A percentile compares a stretch with the other conserved stretches of the same genome.
Conservation (phyloP, 73 alveolate genomes). For the Blepharisma stoltei region DNA sequence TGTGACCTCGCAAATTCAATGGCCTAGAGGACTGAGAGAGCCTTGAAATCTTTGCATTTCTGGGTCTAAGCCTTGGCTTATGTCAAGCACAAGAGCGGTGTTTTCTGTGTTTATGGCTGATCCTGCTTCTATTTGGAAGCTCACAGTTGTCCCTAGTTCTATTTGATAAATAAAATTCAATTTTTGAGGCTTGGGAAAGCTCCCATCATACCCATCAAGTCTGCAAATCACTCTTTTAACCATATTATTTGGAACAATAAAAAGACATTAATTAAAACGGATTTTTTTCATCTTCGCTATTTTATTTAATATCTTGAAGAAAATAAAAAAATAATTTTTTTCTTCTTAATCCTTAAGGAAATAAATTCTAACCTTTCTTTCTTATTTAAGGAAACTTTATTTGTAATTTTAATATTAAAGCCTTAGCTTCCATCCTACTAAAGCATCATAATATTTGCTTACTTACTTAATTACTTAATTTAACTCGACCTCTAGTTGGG, state of each 20-base stretch:
- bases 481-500: too few species aligned
- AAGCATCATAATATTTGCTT: too few species aligned
- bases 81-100: not conserved
- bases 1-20: not conserved
- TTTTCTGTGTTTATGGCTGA: not conserved
- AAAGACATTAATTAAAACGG: too few species aligned
- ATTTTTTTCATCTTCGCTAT: too few species aligned
- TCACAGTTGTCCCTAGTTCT: not conserved
- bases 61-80: not conserved
- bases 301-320: too few species aligned
- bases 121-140: conserved; percentile 3
- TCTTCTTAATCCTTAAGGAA: too few species aligned
- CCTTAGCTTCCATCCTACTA: too few species aligned
- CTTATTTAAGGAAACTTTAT: too few species aligned
- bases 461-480: too few species aligned
- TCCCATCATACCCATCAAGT: not conserved
- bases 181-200: not conserved
- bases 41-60: not conserved
- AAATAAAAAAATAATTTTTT: too few species aligned
- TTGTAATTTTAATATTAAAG: too few species aligned
- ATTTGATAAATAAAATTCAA: not conserved
- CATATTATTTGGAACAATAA: not conserved
- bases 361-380: too few species aligned
- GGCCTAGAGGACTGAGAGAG: not conserved
- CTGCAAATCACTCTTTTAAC: not conserved